Conservation (phyloP, 2,329 filamentous ascomycete genomes). For the Curvularia hawaiiensis region DNA sequence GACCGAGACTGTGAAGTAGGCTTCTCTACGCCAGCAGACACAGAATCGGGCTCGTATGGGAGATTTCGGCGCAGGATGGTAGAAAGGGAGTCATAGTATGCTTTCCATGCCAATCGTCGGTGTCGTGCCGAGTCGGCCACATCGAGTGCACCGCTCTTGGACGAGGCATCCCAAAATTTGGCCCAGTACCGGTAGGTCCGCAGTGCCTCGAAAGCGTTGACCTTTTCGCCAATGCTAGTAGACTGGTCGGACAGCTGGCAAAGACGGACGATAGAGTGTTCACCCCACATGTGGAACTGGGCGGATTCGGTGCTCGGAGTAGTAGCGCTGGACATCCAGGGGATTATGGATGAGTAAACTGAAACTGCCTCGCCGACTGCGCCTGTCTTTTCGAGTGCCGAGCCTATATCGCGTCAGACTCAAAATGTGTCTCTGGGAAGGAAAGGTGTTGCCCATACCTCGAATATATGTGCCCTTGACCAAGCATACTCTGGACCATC, state of each 20-base stretch:
- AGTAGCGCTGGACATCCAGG: slow-evolving; percentile 63
- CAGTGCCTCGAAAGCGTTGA: slow-evolving; percentile 47
- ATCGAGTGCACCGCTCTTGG: slow-evolving; percentile 25
- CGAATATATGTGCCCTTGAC: slow-evolving; percentile 80
- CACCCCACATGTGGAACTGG: slow-evolving; percentile 78
- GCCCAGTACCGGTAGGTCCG: slow-evolving; percentile 67
- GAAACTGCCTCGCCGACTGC: slow-evolving; percentile 63
- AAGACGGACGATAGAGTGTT: slow-evolving; percentile 75
- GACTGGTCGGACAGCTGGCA: slow-evolving; percentile 71
- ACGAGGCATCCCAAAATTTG: slow-evolving; percentile 63
- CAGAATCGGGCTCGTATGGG: slow-evolving; percentile 59
- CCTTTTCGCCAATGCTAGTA: slow-evolving; percentile 44
- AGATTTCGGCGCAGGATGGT: slow-evolving; percentile 71
- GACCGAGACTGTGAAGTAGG: slow-evolving; percentile 29
- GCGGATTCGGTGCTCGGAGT: slow-evolving; percentile 54
- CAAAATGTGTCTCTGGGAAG: neutral
- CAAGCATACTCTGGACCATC: slow-evolving; percentile 83
- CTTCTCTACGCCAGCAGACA: slow-evolving; percentile 28
- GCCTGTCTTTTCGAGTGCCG: slow-evolving; percentile 52
- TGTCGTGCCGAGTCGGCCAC: slow-evolving; percentile 27
- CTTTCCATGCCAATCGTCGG: slow-evolving; percentile 76
- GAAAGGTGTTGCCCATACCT: slow-evolving; percentile 54
- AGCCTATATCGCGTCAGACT: slow-evolving; percentile 43
- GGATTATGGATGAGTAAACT: slow-evolving; percentile 69
- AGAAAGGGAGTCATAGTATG: slow-evolving; percentile 83